Base-by-base conservation (phyloP, 805 yeast genomes). In the Yarrowia alimentaria region DNA sequence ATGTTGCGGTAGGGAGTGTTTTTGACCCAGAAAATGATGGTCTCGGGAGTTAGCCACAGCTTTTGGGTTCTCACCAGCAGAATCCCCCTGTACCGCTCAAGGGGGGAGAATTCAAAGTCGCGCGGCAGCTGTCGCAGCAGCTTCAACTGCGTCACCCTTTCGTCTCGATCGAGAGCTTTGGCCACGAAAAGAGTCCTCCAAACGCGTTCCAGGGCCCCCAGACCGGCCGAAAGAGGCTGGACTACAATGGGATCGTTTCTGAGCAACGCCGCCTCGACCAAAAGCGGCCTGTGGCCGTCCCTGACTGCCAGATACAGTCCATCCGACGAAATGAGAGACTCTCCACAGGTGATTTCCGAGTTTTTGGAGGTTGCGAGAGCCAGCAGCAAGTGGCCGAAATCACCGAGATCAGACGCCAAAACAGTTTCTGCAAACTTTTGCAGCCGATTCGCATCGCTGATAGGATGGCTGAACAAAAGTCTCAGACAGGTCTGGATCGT, bases 151-250 rank as follows among this genome's bases (percentile, higher is more conserved):
- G 33, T 5, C 1, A 26, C 9, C 10, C 33, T 18, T 3, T 40
- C 47, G 26, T 40, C 47, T 40, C 47, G 6, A 2, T 33, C 33
- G 2, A 40, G 26, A 4, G 47, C 32, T n/a, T 40, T 40, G 10
- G 47, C 47, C 10, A 40, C 47, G 13, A 40, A 40, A 6, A 40
- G 33, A 40, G 33, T 40, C 14, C 47, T 40, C 47, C 47, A 40
- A 20, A 33, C 32, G 3, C 18, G 24, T 6, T 40, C 47, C 18
- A 40, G 19, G 19, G 47, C 7, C 9, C 33, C 19, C 10, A 40
- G 26, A 2, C 33, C 33, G 14, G 26, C 47, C 5, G 33, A 13
- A 6, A 40, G n/a, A 14, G 4, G 10, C 7, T 1, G 47, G 47
- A 29, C 25, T 20, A 13, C 13, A 7, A 40, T 40, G 8, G n/a